Evolutionary conservation across 1,139 yeast genomes (phyloP).

Genomic region (Taphrina communis): DNA sequence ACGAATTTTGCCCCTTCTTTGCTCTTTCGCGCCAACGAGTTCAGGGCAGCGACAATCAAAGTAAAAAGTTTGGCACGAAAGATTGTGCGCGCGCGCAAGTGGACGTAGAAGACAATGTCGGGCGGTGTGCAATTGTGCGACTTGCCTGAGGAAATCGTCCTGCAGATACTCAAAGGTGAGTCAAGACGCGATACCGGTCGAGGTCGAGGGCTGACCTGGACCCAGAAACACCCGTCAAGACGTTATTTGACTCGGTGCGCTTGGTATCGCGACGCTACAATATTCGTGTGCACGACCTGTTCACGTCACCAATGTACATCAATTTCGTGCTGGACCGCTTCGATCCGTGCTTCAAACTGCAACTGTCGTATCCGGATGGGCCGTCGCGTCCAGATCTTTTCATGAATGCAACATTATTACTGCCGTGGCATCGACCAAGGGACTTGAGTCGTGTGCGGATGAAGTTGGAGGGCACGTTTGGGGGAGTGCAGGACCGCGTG

Average conservation of each 20-base stretch:
- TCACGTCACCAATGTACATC: conserved; percentile 16
- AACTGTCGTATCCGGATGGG: conserved; percentile 8
- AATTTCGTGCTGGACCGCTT: conserved; percentile 12
- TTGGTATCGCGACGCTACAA: conserved; percentile 19
- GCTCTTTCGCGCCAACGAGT: no score
- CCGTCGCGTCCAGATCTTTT: conserved; percentile 22
- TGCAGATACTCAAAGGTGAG: conserved; percentile 9
- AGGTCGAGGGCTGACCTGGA: background rate
- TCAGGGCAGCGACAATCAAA: no score
- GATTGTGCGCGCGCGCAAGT: no score
- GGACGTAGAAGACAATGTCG: background rate
- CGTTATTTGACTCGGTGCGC: conserved; percentile 19
- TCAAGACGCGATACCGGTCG: no score
- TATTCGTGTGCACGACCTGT: conserved; percentile 7
- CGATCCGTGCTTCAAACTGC: conserved; percentile 29
- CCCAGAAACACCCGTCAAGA: conserved; percentile 14
- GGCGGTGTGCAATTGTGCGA: conserved; percentile 8
- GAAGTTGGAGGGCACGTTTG: conserved; percentile 27
- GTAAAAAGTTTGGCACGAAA: no score
- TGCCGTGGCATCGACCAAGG: conserved; percentile 21
- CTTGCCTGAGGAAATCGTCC: conserved; percentile 18
- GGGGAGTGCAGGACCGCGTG: conserved; percentile 16
- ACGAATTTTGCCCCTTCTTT: no score
- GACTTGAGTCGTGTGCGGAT: conserved; percentile 17
- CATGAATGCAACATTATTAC: conserved; percentile 8